These are phyloP conservation scores for Lycium barbarum DNA, from an alignment of 257 asterid genomes.

Conservation along the genomic window DNA sequence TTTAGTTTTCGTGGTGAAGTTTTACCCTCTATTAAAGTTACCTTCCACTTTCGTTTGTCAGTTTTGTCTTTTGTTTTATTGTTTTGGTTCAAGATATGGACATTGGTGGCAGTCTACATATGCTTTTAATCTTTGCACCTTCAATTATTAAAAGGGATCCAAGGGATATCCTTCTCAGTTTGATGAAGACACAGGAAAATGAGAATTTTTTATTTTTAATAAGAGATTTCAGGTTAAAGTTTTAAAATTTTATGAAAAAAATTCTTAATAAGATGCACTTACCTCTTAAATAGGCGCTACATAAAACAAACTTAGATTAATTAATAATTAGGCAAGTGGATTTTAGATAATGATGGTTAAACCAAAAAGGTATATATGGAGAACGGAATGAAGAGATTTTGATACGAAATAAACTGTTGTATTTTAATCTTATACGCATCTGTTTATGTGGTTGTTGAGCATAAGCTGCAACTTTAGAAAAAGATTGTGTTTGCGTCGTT, in stretches of 20 bases:
- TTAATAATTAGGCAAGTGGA: no score
- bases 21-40: not conserved
- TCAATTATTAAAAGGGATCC: not conserved
- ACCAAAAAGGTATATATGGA: not conserved
- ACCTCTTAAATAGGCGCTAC: no score
- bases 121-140: not conserved
- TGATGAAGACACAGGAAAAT: not conserved
- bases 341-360: not conserved
- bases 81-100: not conserved
- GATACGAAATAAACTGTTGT: not conserved
- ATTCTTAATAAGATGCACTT: no score
- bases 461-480: not conserved
- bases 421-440: not conserved
- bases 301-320: no score
- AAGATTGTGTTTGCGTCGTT: not conserved
- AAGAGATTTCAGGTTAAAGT: no score
- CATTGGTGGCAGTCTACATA: not conserved
- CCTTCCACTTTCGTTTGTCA: not conserved
- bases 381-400: not conserved
- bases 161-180: not conserved
- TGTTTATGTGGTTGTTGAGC: not conserved
- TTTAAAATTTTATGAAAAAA: no score
- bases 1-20: no score
- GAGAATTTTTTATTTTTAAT: no score
- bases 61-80: constrained; percentile 1